Evolutionary conservation across 139 green algal species (phyloP).

Genomic region (Deuterostichococcus epilithicus): DNA sequence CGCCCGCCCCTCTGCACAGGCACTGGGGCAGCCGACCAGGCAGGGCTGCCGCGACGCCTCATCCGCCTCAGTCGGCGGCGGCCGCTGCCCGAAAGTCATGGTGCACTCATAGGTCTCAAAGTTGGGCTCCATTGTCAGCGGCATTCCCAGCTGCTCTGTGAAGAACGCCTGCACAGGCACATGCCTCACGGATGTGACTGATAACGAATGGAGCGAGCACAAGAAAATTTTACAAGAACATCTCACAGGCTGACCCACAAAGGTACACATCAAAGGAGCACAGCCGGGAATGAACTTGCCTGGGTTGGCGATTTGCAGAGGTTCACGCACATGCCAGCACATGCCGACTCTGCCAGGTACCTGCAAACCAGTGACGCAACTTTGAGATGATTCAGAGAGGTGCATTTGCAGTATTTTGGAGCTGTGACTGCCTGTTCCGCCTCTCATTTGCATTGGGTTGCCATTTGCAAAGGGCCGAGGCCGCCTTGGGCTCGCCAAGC

Average conservation of each 20-base stretch:
- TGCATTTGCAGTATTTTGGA: too few relatives aligned
- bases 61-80: slow-evolving; percentile 54
- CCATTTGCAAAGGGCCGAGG: too few relatives aligned
- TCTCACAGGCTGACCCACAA: too few relatives aligned
- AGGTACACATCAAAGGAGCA: too few relatives aligned
- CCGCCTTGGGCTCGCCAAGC: too few relatives aligned
- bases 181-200: too few relatives aligned
- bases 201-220: too few relatives aligned
- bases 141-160: slow-evolving; percentile 77
- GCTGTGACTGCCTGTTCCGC: too few relatives aligned
- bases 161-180: slow-evolving; percentile 66
- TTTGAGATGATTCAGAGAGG: background rate
- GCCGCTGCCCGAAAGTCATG: slow-evolving; percentile 65
- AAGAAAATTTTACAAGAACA: too few relatives aligned
- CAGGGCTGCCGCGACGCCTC: slow-evolving; percentile 45
- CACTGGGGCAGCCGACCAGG: slow-evolving; percentile 32
- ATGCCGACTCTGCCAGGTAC: slow-evolving; percentile 62
- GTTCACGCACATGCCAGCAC: slow-evolving; percentile 79
- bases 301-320: slow-evolving; percentile 68
- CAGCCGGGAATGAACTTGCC: background rate
- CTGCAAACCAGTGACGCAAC: slow-evolving; percentile 6
- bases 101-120: slow-evolving; percentile 67
- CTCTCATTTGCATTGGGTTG: too few relatives aligned
- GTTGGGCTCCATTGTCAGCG: slow-evolving; percentile 65
- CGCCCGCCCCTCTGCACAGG: background rate